Base-by-base conservation (phyloP, 2,329 filamentous ascomycete genomes). In the Harringtonia lauricola region DNA sequence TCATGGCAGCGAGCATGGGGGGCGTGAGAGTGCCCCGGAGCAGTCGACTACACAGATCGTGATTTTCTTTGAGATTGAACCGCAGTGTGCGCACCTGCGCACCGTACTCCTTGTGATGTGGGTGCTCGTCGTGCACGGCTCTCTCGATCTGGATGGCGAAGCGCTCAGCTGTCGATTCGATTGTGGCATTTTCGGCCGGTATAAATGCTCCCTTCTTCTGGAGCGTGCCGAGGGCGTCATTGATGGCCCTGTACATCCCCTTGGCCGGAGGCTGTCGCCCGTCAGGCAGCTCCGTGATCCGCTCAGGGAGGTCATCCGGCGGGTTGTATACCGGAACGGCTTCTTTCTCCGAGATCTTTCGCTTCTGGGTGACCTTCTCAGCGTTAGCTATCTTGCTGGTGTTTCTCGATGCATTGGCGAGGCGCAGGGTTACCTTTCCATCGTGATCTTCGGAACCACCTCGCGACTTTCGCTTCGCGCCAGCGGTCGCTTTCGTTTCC, bases 1-100 rank as follows among this genome's bases (percentile, higher is more conserved):
- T 81, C 92, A 98, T 95, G 42, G 76, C 76, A n/a, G 86, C 85
- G 37, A 98, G 71, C 45, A 79, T 77, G n/a, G 81, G 69, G 0
- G 90, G 79, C 8, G 81, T 77, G 30, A 95, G 67, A 28, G 72
- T 77, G 42, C 79, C 76, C 49, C 76, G 75, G n/a, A 96, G 68
- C 42, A 98, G 68, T 34, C 83, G 78, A 55, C 81, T 75, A 42
- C 84, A 77, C 36, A 98, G 70, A 52, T 87, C 79, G 43, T 79
- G 65, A 60, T 98, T 98, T 57, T 81, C 82, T 71, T 94, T 95
- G 48, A 95, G 70, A 64, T 96, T 96, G 64, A 86, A 85, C 39
- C 79, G 69, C 52, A 98, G 75, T 36, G 82, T 79, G 50, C 87
- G 80, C 54, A 88, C 74, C 62, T 95, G 77, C 29, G 67, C 65